Evolutionary conservation across 306 rosid genomes (phyloP).

Genomic region (Quercus dentata): DNA sequence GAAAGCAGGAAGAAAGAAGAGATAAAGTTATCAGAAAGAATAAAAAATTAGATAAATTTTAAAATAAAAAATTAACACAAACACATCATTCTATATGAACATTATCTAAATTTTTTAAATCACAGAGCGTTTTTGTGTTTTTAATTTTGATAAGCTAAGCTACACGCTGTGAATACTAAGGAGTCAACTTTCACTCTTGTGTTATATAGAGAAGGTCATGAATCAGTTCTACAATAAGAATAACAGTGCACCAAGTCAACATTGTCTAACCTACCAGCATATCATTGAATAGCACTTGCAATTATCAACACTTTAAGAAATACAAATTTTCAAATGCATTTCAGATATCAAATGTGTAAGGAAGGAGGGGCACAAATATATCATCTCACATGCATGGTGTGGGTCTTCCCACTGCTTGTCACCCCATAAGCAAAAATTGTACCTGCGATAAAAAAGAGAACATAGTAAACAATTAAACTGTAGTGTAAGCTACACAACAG

Average conservation of each 20-base stretch:
- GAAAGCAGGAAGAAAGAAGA: too few species aligned
- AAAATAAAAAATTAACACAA: too few species aligned
- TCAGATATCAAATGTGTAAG: constrained; percentile 17
- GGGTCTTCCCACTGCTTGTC: constrained; percentile 99
- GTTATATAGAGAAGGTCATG: not conserved
- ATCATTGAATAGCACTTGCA: not conserved
- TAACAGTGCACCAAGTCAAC: not conserved
- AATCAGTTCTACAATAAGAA: not conserved
- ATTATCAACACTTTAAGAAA: not conserved
- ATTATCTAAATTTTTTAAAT: too few species aligned
- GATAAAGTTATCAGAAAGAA: too few species aligned
- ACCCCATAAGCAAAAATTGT: constrained; percentile 98
- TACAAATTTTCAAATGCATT: constrained; percentile 2
- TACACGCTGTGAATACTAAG: too few species aligned
- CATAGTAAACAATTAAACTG: constrained; percentile 9
- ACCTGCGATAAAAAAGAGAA: constrained; percentile 51
- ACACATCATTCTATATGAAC: too few species aligned
- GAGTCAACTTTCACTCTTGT: not conserved
- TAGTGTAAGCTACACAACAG: constrained; percentile 18
- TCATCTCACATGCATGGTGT: constrained; percentile 95
- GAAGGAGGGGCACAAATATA: constrained; percentile 12
- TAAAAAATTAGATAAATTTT: too few species aligned
- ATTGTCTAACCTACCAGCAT: not conserved
- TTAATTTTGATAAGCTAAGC: too few species aligned
- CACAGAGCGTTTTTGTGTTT: too few species aligned